Base-by-base conservation (phyloP, 169 alveolate genomes). In the Cryptosporidium baileyi region DNA sequence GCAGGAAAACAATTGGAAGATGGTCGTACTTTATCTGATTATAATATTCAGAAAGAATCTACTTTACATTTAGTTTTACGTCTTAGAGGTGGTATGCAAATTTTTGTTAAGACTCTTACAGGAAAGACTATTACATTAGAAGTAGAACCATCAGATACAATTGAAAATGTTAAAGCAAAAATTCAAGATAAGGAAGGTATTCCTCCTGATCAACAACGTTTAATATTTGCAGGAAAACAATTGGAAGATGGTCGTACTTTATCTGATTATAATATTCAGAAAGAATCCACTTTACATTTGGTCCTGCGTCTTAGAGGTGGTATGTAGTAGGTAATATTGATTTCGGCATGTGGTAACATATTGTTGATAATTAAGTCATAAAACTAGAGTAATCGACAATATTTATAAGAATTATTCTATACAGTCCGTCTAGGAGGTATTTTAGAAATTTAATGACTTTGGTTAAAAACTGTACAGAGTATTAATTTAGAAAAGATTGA, bases 231-330 rank as follows among this genome's bases (percentile, higher is more conserved):
- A 22, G 90, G 91, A 15, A 82, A 60, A 44, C 88, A 89, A 82
- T 61, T 93, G 61, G 94, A 91, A 47, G 93, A 93, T 54, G 82
- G 88, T 44, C 47, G 89, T 62, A 88, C 91, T 6, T 60, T 93
- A 15, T 51, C 82, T 9, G 88, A 89, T 57, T 93, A 90, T 59
- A 80, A 80, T 44, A 91, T 90, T 60, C 90, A 88, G 52, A 80
- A 82, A 32, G 95, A 90, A 59, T 90, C 95, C 9, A 89, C 94
- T 11, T 67, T 93, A n/a, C 95, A 92, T 60, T 89, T 92, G 52
- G 93, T 94, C 2, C 63, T 91, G 19, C 61, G 93, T 60, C 81
- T 91, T 24, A 74, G 82, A 82, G 88, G 82, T 61, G 92, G 89
- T 57, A 47, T 47, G 24, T 47, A 47, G 59, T n/a, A n/a, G n/a